These are phyloP conservation scores for Aspergillus versicolor DNA, from an alignment of 2,329 filamentous ascomycete genomes.

Conservation along the genomic window DNA sequence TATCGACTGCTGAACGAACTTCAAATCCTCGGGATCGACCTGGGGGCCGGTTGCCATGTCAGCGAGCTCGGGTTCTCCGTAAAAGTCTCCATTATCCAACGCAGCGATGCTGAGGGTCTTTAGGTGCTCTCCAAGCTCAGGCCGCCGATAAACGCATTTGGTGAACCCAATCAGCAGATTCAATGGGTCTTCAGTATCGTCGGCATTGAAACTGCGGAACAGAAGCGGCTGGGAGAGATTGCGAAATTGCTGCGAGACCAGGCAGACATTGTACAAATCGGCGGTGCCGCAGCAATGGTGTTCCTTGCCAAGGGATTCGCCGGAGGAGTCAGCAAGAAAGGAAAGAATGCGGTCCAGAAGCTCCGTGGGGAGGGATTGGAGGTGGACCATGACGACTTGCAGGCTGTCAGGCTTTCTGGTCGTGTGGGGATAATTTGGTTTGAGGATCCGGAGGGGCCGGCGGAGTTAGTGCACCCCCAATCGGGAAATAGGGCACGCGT, in stretches of 20 bases:
- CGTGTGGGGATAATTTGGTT: neutral
- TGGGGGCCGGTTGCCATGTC: neutral
- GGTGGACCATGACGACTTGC: conserved; percentile 13
- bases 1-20: conserved; percentile 11
- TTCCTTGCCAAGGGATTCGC: neutral
- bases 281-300: neutral
- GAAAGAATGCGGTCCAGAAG: conserved; percentile 19
- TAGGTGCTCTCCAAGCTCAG: conserved; percentile 20
- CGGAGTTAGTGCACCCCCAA: neutral
- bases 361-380: conserved; percentile 22
- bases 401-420: too few relatives aligned
- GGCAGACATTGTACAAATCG: conserved; percentile 17
- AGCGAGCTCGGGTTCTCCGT: neutral
- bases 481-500: conserved; percentile 1
- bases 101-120: conserved; percentile 10
- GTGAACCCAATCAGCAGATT: conserved; percentile 12
- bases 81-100: neutral
- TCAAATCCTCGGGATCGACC: neutral
- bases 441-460: neutral
- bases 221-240: conserved; percentile 25
- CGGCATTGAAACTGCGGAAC: conserved; percentile 13
- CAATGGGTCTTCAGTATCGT: conserved; percentile 10
- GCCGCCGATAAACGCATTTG: conserved; percentile 16
- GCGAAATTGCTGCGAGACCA: conserved; percentile 22
- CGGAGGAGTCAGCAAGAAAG: conserved; percentile 1